A percentile compares a stretch with the other conserved stretches of the same genome.
These are phyloP conservation scores for Hypholoma sublateritium DNA, from an alignment of 768 basidiomycete species.

Conservation along the genomic window DNA sequence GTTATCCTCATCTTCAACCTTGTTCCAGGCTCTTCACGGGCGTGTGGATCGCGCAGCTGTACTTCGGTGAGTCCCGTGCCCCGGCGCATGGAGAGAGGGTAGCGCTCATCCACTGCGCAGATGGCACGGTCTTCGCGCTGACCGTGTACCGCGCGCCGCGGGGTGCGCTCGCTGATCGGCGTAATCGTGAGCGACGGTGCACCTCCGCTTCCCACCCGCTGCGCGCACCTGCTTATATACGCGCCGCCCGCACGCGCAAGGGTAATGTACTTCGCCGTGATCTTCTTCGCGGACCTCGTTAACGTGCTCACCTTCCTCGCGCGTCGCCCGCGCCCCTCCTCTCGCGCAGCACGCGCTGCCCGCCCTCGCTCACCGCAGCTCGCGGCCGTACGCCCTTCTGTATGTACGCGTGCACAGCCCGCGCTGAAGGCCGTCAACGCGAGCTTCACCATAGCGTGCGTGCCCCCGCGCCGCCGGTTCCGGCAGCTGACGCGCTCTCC, in stretches of 20 bases:
- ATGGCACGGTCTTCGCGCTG: neutral
- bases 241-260: too few species aligned
- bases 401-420: neutral
- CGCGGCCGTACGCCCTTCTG: too few species aligned
- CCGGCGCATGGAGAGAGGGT: too few species aligned
- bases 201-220: too few species aligned
- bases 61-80: neutral
- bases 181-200: neutral
- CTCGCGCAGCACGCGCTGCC: too few species aligned
- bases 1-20: too few species aligned
- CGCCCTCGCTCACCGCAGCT: too few species aligned
- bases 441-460: neutral
- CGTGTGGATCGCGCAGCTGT: constrained; percentile 9
- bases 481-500: too few species aligned
- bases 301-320: neutral
- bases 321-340: too few species aligned
- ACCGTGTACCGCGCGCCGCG: neutral
- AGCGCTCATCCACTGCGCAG: too few species aligned
- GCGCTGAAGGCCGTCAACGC: neutral
- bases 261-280: neutral
- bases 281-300: neutral
- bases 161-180: neutral
- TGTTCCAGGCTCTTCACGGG: constrained; percentile 1
- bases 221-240: too few species aligned
- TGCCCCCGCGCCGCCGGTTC: too few species aligned